phyloP scores from a whole-genome alignment of 1,139 yeast genomes.

The Saccharomyces uvarum region DNA sequence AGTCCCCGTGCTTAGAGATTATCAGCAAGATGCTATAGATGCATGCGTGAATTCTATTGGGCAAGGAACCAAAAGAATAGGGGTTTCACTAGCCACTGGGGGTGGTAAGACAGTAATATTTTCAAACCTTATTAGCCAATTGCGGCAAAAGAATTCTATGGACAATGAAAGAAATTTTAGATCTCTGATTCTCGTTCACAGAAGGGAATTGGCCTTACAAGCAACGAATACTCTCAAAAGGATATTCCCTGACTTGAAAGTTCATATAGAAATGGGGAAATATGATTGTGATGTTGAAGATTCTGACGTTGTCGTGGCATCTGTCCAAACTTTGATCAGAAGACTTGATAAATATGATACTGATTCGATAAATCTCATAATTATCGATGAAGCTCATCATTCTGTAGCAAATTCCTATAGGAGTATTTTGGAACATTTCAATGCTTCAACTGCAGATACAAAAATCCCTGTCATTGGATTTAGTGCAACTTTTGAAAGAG shows the following conservation, averaged over 20 bases:
- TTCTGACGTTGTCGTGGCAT: constrained; percentile 68
- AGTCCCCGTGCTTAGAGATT: constrained; percentile 40
- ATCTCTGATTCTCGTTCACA: constrained; percentile 69
- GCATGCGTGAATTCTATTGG: constrained; percentile 45
- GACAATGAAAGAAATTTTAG: constrained; percentile 32
- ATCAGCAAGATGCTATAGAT: constrained; percentile 66
- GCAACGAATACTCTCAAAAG: constrained; percentile 47
- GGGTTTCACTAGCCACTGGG: constrained; percentile 87
- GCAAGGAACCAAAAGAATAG: constrained; percentile 50
- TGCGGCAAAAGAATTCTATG: constrained; percentile 36
- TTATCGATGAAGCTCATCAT: constrained; percentile 92
- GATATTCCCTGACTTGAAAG: constrained; percentile 44
- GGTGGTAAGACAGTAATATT: constrained; percentile 92
- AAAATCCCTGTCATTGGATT: constrained; percentile 65
- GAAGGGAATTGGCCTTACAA: constrained; percentile 71
- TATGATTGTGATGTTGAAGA: constrained; percentile 25
- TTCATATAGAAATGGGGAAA: constrained; percentile 71
- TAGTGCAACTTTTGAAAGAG: constrained; percentile 72
- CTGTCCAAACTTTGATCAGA: constrained; percentile 60
- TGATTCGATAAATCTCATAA: constrained; percentile 49
- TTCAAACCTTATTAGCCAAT: constrained; percentile 49
- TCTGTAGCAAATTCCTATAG: constrained; percentile 68
- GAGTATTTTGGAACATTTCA: constrained; percentile 51
- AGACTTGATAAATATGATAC: constrained; percentile 54
- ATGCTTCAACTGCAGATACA: constrained; percentile 39